Conservation (phyloP, 805 yeast species). For the Yamadazyma takamatsuzukensis region DNA sequence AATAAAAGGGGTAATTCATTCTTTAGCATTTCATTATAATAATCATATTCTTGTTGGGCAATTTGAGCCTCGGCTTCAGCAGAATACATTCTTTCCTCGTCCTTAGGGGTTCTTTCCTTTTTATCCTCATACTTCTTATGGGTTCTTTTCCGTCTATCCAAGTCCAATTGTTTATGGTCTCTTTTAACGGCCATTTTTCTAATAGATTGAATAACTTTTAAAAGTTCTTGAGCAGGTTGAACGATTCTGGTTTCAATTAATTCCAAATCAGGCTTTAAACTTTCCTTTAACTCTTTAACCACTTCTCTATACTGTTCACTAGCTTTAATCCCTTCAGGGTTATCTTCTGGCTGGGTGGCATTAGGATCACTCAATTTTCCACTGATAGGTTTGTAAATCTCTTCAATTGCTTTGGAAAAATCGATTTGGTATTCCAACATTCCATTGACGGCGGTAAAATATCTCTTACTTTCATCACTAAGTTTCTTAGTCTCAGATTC, state of each 20-base stretch:
- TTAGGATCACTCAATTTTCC: constrained; percentile 91
- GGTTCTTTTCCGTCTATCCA: constrained; percentile 77
- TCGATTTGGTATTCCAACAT: constrained; percentile 93
- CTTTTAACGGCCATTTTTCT: constrained; percentile 94
- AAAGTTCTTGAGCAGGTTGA: constrained; percentile 85
- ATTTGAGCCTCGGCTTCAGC: constrained; percentile 86
- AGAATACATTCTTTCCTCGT: constrained; percentile 84
- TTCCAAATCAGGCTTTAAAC: constrained; percentile 88
- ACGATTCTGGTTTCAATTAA: constrained; percentile 87
- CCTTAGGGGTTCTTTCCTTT: constrained; percentile 80
- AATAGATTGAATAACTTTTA: constrained; percentile 75
- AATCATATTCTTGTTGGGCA: constrained; percentile 94
- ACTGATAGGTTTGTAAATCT: constrained; percentile 91
- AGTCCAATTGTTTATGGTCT: constrained; percentile 90
- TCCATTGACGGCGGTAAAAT: constrained; percentile 87
- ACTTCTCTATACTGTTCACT: constrained; percentile 87
- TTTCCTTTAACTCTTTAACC: constrained; percentile 79
- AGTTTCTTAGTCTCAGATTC: constrained; percentile 86
- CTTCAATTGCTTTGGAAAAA: constrained; percentile 93
- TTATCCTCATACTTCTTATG: constrained; percentile 73
- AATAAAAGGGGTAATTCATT: constrained; percentile 85
- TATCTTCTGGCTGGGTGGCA: constrained; percentile 82
- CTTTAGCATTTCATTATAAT: constrained; percentile 92
- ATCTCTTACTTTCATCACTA: constrained; percentile 85
- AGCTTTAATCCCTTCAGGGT: constrained; percentile 95